Evolutionary conservation across 2,329 filamentous ascomycete genomes (phyloP), one percentile per base, ranked within the genome.

Genomic region (Penicillium sp.): DNA sequence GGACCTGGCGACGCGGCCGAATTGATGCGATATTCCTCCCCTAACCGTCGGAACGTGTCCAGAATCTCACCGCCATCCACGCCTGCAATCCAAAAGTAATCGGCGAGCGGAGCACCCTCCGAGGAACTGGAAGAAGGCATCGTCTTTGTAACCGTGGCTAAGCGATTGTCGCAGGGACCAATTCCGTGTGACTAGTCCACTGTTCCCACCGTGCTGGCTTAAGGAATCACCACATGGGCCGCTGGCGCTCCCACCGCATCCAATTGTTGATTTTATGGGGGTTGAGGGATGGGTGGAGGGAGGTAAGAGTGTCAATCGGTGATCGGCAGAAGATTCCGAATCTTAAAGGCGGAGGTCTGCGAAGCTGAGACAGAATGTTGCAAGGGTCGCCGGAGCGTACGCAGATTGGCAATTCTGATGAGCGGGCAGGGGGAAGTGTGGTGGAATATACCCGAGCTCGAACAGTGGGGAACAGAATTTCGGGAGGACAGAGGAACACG

Each of bases 21-120:
- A 48, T 65, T 66, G 40, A 62, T 59, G 42, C 68, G 66, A 57
- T 72, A 71, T 49, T 73, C 70, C 49, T 73, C 69, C 24, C 70
- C 68, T 34, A 72, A 56, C 52, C 62, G 67, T 46, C 61, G 61
- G 49, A 69, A 74, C 9, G 71, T 72, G 24, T 75, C 72, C 32
- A 72, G 53, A 40, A 75, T 64, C 59, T 75, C 72, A 9, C 71
- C 61, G 35, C 72, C 71, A 59, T 76, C 73, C 33, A 76, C 66
- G 47, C 73, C 73, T 45, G 72, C 68, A 44, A 84, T 84, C 76
- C 83, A 84, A 66, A 84, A 84, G 66, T 81, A 83, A 66, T 84
- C 81, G 59, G 81, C 81, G 46, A 84, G 76, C 47, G 81, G 81
- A 46, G 73, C 72, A 50, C 74, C 73, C 40, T 73, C 70, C 47